These are phyloP conservation scores for Cyamopsis tetragonoloba DNA, from an alignment of 306 rosid genomes.

Conservation along the genomic window DNA sequence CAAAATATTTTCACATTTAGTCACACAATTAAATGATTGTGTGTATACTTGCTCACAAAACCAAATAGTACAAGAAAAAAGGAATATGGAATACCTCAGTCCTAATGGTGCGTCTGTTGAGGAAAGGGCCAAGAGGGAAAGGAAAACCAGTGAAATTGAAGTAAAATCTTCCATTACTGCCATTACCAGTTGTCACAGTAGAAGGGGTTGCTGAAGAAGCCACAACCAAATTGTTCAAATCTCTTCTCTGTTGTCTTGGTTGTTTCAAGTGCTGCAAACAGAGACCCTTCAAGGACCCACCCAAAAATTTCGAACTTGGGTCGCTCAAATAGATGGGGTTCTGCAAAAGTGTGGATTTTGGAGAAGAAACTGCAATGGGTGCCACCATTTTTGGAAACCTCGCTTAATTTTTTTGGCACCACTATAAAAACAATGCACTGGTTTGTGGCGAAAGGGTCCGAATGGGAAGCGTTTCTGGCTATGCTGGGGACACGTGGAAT, in stretches of 20 bases:
- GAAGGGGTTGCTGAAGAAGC: slow-evolving; percentile 60
- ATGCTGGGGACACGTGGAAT: slow-evolving; percentile 74
- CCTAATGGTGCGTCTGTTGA: slow-evolving; percentile 72
- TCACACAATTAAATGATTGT: too few relatives aligned
- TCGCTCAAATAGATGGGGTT: slow-evolving; percentile 41
- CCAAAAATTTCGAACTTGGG: slow-evolving; percentile 36
- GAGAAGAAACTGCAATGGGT: slow-evolving; percentile 49
- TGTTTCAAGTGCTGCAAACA: slow-evolving; percentile 40
- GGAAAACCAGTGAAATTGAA: slow-evolving; percentile 96
- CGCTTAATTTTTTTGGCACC: slow-evolving; percentile 9
- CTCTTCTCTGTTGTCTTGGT: slow-evolving; percentile 43
- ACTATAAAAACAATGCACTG: not conserved
- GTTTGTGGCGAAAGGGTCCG: not conserved
- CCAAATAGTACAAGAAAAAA: slow-evolving; percentile 10
- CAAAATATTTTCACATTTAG: too few relatives aligned
- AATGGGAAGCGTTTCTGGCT: slow-evolving; percentile 38
- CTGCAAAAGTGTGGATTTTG: slow-evolving; percentile 55
- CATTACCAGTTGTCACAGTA: slow-evolving; percentile 22
- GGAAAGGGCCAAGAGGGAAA: slow-evolving; percentile 95
- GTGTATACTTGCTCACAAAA: too few relatives aligned
- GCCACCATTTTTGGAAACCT: slow-evolving; percentile 43
- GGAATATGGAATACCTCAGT: slow-evolving; percentile 54
- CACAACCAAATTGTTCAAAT: slow-evolving; percentile 43
- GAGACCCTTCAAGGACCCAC: slow-evolving; percentile 54
- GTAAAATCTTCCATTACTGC: slow-evolving; percentile 68